Conservation (phyloP, 345 rosid species). For the Anacardium occidentale region DNA sequence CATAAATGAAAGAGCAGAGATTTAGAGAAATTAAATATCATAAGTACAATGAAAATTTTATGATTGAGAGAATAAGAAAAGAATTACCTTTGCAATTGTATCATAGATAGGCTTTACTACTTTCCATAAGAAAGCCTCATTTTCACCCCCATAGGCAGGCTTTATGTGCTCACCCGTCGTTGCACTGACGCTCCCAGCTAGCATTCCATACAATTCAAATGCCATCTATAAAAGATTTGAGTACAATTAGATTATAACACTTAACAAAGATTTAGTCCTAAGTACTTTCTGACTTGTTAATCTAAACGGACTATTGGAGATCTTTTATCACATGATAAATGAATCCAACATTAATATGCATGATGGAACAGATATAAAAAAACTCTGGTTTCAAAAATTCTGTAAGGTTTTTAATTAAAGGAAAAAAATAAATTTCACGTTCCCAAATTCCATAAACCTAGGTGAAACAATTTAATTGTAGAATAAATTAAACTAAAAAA, state of each 20-base stretch:
- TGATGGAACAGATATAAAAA: not conserved
- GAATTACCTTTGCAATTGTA: conserved; percentile 48
- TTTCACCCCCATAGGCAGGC: conserved; percentile 68
- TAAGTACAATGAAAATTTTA: conserved; percentile 3
- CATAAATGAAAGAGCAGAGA: conserved; percentile 7
- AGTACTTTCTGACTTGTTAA: not conserved
- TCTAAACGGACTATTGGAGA: not conserved
- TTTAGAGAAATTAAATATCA: not conserved
- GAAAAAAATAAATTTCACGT: too few species aligned
- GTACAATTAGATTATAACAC: not conserved
- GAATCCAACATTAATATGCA: not conserved
- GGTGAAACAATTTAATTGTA: not conserved
- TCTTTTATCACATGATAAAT: not conserved
- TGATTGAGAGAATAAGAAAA: conserved; percentile 7
- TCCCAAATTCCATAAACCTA: not conserved
- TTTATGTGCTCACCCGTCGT: conserved; percentile 61
- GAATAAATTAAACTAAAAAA: not conserved
- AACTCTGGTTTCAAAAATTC: not conserved
- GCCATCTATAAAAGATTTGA: conserved; percentile 30
- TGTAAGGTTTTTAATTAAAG: not conserved
- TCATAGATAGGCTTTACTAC: conserved; percentile 63
- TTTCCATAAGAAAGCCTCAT: conserved; percentile 65
- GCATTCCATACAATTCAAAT: conserved; percentile 50
- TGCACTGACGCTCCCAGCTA: conserved; percentile 68
- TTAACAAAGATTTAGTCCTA: not conserved